Conservation (phyloP, 805 yeast genomes). For the Cyberlindnera subsufficiens region DNA sequence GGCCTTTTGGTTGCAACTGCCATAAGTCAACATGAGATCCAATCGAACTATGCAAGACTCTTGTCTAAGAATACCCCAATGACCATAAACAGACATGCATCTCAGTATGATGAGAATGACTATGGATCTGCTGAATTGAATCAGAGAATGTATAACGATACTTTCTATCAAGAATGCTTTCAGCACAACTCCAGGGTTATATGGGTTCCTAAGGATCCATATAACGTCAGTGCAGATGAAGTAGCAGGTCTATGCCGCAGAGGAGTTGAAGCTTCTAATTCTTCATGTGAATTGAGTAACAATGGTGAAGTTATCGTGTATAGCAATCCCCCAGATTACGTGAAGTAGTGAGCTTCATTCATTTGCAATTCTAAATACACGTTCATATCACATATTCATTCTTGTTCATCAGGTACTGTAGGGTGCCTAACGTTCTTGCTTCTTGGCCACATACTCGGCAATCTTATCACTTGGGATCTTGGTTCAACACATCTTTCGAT, state of each 20-base stretch:
- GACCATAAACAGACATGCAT: slow-evolving; percentile 3
- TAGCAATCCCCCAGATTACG: slow-evolving; percentile 21
- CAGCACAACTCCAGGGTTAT: slow-evolving; percentile 13
- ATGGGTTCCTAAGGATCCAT: slow-evolving; percentile 23
- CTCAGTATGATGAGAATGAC: not conserved
- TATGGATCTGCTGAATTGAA: slow-evolving; percentile 1
- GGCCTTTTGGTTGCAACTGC: slow-evolving; percentile 47
- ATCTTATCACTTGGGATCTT: slow-evolving; percentile 72
- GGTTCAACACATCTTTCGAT: slow-evolving; percentile 93
- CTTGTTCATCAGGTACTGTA: slow-evolving; percentile 9
- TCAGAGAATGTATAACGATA: slow-evolving; percentile 14
- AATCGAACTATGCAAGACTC: slow-evolving; percentile 33
- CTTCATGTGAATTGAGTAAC: slow-evolving; percentile 12
- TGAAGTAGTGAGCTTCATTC: not conserved
- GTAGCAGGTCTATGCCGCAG: slow-evolving; percentile 13
- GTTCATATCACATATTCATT: slow-evolving; percentile 4
- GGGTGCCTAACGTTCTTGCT: slow-evolving; percentile 48
- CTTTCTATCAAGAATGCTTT: slow-evolving; percentile 22
- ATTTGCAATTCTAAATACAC: not conserved
- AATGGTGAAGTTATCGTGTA: slow-evolving; percentile 19
- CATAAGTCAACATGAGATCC: slow-evolving; percentile 49
- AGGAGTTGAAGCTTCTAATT: slow-evolving; percentile 19
- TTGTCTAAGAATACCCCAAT: slow-evolving; percentile 32
- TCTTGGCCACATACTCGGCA: slow-evolving; percentile 88
- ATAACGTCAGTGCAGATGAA: slow-evolving; percentile 10